phyloP scores from a whole-genome alignment of 2,329 filamentous ascomycete species.

The Septoria petroselini region DNA sequence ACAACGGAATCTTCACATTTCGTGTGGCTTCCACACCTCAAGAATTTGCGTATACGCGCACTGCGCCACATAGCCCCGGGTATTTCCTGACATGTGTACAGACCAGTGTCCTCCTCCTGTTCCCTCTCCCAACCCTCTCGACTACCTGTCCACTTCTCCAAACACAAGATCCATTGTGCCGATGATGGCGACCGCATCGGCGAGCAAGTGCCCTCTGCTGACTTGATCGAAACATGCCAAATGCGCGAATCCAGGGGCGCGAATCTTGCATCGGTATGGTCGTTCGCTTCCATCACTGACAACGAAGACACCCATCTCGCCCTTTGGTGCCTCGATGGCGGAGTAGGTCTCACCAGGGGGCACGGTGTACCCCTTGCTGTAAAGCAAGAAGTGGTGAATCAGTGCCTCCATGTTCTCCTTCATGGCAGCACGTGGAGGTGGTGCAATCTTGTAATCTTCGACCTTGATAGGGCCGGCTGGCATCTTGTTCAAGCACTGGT shows the following conservation, averaged over 20 bases:
- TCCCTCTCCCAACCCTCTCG: neutral
- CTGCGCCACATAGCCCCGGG: conserved; percentile 15
- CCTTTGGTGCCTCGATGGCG: conserved; percentile 98
- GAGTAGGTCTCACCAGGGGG: conserved; percentile 97
- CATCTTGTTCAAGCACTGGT: conserved; percentile 99
- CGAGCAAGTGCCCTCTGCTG: conserved; percentile 84
- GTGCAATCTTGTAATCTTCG: conserved; percentile 97
- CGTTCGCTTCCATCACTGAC: conserved; percentile 95
- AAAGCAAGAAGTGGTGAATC: conserved; percentile 98
- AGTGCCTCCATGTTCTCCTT: conserved; percentile 99
- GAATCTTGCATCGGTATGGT: conserved; percentile 95
- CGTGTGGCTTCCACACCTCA: neutral
- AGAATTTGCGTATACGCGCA: conserved; percentile 9
- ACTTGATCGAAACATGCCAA: conserved; percentile 92
- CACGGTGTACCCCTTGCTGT: conserved; percentile 96
- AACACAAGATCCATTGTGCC: conserved; percentile 68
- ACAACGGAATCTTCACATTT: conserved; percentile 4
- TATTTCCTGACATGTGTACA: conserved; percentile 17
- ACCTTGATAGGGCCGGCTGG: conserved; percentile 88
- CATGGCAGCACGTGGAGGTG: conserved; percentile 94
- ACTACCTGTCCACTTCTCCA: conserved; percentile 45
- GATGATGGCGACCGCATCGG: conserved; percentile 95
- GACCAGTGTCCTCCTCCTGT: conserved; percentile 1
- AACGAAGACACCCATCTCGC: conserved; percentile 97
- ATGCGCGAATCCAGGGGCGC: conserved; percentile 94